A percentile compares a stretch with the other conserved stretches of the same genome.
Evolutionary conservation across 257 asterid genomes (phyloP).

Genomic region (Verbena officinalis): DNA sequence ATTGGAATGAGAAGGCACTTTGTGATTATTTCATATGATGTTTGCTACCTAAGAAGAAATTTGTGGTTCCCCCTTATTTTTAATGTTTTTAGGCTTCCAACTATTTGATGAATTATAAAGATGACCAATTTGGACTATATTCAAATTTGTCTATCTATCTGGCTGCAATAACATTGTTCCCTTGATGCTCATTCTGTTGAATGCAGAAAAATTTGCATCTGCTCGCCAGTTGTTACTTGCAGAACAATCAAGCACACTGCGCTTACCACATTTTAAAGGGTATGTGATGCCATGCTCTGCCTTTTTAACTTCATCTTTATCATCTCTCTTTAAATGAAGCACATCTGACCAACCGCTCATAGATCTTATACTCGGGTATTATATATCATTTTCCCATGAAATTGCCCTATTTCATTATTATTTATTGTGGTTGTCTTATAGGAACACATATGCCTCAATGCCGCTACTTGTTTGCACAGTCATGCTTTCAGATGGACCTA

Average conservation of each 20-base stretch:
- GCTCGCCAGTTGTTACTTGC: conserved; percentile 90
- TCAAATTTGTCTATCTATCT: conserved; percentile 1
- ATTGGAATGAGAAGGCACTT: conserved; percentile 9
- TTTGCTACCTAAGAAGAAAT: not conserved
- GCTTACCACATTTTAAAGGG: conserved; percentile 91
- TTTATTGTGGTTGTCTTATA: conserved; percentile 41
- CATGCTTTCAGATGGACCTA: conserved; percentile 97
- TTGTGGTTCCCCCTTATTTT: conserved; percentile 15
- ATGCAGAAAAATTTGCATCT: conserved; percentile 85
- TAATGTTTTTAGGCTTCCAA: conserved; percentile 5
- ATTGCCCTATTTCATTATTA: conserved; percentile 24
- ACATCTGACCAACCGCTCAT: not conserved
- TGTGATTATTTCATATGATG: conserved; percentile 11
- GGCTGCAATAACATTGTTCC: conserved; percentile 20
- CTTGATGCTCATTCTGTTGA: conserved; percentile 28
- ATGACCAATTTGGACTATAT: not conserved
- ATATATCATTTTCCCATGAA: conserved; percentile 10
- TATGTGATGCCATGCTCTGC: conserved; percentile 31
- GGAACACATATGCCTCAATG: conserved; percentile 78
- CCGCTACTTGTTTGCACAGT: conserved; percentile 94
- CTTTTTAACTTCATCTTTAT: conserved; percentile 10
- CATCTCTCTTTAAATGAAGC: conserved; percentile 16
- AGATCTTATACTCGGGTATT: not conserved
- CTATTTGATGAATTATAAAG: not conserved
- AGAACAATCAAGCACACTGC: conserved; percentile 85